A percentile compares a stretch with the other conserved stretches of the same genome.
Conservation (phyloP, 805 yeast genomes). For the Lipomyces sp. region DNA sequence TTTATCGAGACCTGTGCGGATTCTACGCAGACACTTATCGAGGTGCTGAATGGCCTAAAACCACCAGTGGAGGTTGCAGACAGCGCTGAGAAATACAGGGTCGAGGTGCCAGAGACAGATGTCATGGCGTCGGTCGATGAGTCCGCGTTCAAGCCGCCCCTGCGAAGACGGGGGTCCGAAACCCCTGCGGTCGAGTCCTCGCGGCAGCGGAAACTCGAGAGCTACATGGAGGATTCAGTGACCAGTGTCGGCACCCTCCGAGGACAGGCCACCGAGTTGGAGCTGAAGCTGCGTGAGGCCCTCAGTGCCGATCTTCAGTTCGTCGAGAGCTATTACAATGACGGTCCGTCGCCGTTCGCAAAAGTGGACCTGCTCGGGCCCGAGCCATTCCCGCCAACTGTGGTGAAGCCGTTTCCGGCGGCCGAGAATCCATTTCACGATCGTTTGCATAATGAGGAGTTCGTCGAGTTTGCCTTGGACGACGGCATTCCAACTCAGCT, state of each 20-base stretch:
- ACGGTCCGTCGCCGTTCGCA: neutral
- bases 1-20: slow-evolving; percentile 63
- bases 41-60: slow-evolving; percentile 66
- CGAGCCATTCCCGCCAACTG: neutral
- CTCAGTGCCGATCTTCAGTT: slow-evolving; percentile 32
- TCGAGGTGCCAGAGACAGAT: slow-evolving; percentile 39
- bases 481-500: no score
- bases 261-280: slow-evolving; percentile 3
- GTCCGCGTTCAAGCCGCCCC: slow-evolving; percentile 33
- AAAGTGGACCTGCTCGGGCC: neutral
- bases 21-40: slow-evolving; percentile 69
- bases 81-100: slow-evolving; percentile 57
- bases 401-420: no score
- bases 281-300: slow-evolving; percentile 7
- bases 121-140: slow-evolving; percentile 45
- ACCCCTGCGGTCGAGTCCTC: no score
- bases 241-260: neutral
- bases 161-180: no score
- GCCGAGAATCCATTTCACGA: no score
- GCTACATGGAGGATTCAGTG: neutral
- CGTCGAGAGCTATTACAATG: slow-evolving; percentile 36
- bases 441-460: neutral
- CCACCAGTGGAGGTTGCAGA: slow-evolving; percentile 56
- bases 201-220: no score
- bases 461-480: no score